phyloP scores from a whole-genome alignment of 2,329 filamentous ascomycete species.

The Aspergillus costaricaensis region DNA sequence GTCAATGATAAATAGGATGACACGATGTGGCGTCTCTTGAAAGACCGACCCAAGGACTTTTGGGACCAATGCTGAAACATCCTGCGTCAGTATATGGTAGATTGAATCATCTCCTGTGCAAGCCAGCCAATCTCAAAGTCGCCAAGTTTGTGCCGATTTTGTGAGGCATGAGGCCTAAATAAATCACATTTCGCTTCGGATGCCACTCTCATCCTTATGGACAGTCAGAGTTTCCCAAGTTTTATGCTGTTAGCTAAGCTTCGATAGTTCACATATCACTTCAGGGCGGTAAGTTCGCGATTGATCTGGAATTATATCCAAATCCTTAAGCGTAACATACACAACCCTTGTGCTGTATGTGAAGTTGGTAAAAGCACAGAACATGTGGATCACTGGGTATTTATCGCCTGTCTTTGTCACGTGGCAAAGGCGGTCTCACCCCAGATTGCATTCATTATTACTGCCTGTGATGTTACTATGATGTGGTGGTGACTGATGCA shows the following conservation, averaged over 20 bases:
- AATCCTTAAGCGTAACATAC: not conserved
- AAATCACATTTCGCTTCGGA: not conserved
- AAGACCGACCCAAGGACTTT: not conserved
- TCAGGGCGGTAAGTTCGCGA: not conserved
- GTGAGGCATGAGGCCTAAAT: not conserved
- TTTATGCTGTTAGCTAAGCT: not conserved
- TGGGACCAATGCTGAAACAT: not conserved
- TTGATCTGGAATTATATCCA: not conserved
- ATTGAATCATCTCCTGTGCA: not conserved
- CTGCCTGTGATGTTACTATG: too few species aligned
- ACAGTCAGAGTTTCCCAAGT: not conserved
- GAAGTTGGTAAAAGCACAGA: too few species aligned
- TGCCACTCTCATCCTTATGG: not conserved
- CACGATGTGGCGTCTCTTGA: not conserved
- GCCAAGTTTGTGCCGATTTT: not conserved
- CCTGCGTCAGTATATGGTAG: not conserved
- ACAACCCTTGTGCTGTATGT: too few species aligned
- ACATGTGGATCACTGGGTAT: too few species aligned
- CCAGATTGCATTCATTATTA: too few species aligned
- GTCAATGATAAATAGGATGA: not conserved
- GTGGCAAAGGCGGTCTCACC: too few species aligned
- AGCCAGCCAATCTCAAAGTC: not conserved
- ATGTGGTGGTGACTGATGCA: too few species aligned
- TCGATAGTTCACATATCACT: not conserved
- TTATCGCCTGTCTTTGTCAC: too few species aligned